Base-by-base conservation (phyloP, 805 yeast genomes). In the Cyberlindnera maclurae region DNA sequence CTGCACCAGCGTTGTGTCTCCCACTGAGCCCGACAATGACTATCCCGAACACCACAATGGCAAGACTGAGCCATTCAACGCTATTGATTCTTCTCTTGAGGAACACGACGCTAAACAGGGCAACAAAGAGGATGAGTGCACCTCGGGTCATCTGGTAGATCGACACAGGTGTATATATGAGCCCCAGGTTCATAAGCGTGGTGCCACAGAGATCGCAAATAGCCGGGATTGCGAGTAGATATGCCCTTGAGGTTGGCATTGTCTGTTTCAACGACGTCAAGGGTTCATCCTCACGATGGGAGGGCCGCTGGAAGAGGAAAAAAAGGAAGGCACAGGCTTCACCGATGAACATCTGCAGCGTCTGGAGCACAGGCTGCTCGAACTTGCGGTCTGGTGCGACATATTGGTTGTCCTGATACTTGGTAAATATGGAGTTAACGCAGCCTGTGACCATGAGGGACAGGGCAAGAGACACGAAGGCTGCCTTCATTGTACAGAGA, bases 141-240 rank as follows among this genome's bases (percentile, higher is more conserved):
- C 94, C 93, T 46, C 94, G 65, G n/a, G 82, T 78, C 94, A 84
- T 84, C 57, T 84, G 94, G 58, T 82, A 84, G 36, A 83, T 71
- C 1, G 88, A 80, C 8, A 83, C 93, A 0, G 93, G 90, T 1
- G 79, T 77, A 58, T 77, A 78, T 17, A 82, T 57, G 43, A 84
- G 65, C 0, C 93, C 93, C n/a, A 82, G 56, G 50, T 83, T 80
- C 77, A 83, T 70, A 46, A 84, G 59, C 0, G 93, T 83, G 1
- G 94, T 84, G 4, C 81, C 90, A 28, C 70, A 50, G 35, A 83
- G 66, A 57, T 84, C 94, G 59, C 88, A 81, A 8, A 71, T 53
- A 1, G 93, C 75, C 1, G 93, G 93, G 32, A 80, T 55, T 0
- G 83, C 63, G 35, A 76, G 53, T 2, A 70, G 40, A 12, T 62